phyloP scores from a whole-genome alignment of 2,329 filamentous ascomycete genomes.

The Aspergillus chevalieri region DNA sequence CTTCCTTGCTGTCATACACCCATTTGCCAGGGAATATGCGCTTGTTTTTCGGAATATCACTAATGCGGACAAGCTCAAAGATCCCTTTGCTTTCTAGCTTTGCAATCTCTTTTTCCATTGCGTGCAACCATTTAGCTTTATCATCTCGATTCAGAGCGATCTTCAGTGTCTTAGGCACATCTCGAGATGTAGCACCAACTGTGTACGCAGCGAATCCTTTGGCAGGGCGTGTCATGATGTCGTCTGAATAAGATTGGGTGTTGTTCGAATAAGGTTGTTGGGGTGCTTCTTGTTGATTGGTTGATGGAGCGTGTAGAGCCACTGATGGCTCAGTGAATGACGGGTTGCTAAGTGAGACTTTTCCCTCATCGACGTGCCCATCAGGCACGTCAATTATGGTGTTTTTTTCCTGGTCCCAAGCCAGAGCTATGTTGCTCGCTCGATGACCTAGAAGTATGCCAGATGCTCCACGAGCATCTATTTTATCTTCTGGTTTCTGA shows the following conservation, averaged over 20 bases:
- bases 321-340: neutral
- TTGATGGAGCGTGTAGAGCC: neutral
- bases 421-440: neutral
- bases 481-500: neutral
- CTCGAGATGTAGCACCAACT: neutral
- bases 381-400: neutral
- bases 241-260: neutral
- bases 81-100: too few relatives aligned
- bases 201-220: neutral
- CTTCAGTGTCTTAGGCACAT: too few relatives aligned
- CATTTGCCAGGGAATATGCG: too few relatives aligned
- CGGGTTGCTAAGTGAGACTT: neutral
- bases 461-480: neutral
- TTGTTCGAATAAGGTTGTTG: too few relatives aligned
- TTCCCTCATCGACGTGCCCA: neutral
- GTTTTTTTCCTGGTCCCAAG: neutral
- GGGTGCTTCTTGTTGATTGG: neutral
- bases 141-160: too few relatives aligned
- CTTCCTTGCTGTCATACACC: too few relatives aligned
- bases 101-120: too few relatives aligned
- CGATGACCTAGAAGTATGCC: neutral
- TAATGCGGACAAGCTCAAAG: too few relatives aligned
- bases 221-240: neutral
- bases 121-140: too few relatives aligned
- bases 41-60: too few relatives aligned